These are phyloP conservation scores for Aspergillus sp. DNA, from an alignment of 2,329 filamentous ascomycete species.

Conservation along the genomic window DNA sequence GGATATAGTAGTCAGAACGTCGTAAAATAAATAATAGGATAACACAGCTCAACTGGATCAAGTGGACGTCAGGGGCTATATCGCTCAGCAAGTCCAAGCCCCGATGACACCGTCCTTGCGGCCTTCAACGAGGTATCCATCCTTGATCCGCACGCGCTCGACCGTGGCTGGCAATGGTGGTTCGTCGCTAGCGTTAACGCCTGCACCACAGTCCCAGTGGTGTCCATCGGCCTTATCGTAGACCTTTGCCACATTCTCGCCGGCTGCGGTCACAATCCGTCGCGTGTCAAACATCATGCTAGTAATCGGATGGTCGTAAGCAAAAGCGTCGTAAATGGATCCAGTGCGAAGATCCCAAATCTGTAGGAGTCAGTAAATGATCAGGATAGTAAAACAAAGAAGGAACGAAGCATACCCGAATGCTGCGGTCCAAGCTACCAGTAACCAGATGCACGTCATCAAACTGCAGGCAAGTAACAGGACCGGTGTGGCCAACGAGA, in stretches of 20 bases:
- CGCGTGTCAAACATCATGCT: constrained; percentile 96
- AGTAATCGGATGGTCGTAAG: constrained; percentile 84
- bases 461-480: constrained; percentile 90
- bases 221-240: constrained; percentile 95
- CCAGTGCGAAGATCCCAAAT: constrained; percentile 98
- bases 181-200: constrained; percentile 58
- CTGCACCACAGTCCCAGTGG: constrained; percentile 94
- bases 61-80: not conserved
- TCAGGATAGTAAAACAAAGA: not conserved
- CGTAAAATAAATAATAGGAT: not conserved
- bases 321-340: constrained; percentile 90
- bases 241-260: constrained; percentile 91
- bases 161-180: constrained; percentile 60
- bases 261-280: constrained; percentile 80
- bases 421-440: constrained; percentile 82
- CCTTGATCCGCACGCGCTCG: constrained; percentile 80
- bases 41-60: no score
- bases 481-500: constrained; percentile 88
- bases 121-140: constrained; percentile 89
- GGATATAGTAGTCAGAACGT: not conserved
- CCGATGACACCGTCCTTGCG: constrained; percentile 79
- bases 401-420: constrained; percentile 60
- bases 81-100: constrained; percentile 68
- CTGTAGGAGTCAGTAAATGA: constrained; percentile 41
- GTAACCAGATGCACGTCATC: constrained; percentile 94